Base-by-base conservation (phyloP, 2,329 filamentous ascomycete genomes). In the Aspergillus candidus region DNA sequence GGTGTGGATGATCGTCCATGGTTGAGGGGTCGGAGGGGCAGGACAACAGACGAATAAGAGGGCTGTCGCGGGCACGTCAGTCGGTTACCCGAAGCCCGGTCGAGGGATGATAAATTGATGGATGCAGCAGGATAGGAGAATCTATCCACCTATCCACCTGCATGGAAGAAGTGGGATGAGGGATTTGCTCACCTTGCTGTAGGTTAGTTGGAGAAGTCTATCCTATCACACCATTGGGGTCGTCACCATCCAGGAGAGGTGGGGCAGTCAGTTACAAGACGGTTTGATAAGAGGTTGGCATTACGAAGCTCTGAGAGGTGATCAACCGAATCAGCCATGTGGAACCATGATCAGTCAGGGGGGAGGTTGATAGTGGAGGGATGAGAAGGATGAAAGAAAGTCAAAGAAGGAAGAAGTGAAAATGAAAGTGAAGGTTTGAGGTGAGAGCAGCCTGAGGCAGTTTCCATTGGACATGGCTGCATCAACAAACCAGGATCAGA, bases 391-490 rank as follows among this genome's bases (percentile, higher is more conserved):
- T 11, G 33, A 30, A 30, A 22, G 12, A 8, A 36, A 36, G 35
- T 36, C 22, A 27, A 27, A 27, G 14, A 13, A 37, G 14, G 35
- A 37, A 18, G 18, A 18, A 18, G 18, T 18, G 18, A 6, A 18
- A 18, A 4, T 18, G 15, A 15, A 15, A 15, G 15, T 15, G 15
- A 15, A 15, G 15, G 15, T 15, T 15, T 15, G 34, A 11, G 38
- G 31, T 17, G 17, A 18, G n/a, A 18, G 32, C 14, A 17, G 35
- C 35, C 30, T 27, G 36, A 13, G 13, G 15, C 36, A 38, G 22
- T 27, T 43, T 48, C 46, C 46, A 48, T 34, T 48, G 46, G 22
- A 27, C 42, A 41, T 45, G 42, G 35, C 44, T 48, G 46, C 38
- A 18, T 18, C 18, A 29, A 40, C 38, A 38, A 36, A 46, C 41